These are phyloP conservation scores for Fusarium tjaetaba DNA, from an alignment of 2,329 filamentous ascomycete genomes.

Conservation along the genomic window DNA sequence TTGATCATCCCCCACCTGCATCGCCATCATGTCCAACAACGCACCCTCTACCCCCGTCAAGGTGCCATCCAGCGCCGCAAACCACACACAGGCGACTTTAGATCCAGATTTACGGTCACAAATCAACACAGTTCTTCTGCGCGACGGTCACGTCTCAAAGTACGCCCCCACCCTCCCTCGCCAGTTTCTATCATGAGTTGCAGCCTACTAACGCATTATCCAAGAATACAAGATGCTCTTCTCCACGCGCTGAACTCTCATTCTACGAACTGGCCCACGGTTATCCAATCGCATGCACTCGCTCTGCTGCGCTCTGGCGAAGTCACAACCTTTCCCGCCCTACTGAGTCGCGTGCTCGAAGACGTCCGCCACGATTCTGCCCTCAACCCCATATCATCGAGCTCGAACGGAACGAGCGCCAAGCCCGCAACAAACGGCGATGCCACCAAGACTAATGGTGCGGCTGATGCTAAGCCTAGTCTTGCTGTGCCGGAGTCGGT, in stretches of 20 bases:
- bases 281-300: slow-evolving; percentile 68
- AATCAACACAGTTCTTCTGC: slow-evolving; percentile 67
- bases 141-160: slow-evolving; percentile 69
- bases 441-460: slow-evolving; percentile 42
- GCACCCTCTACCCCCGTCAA: slow-evolving; percentile 66
- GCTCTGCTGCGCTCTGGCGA: slow-evolving; percentile 69
- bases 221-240: slow-evolving; percentile 69
- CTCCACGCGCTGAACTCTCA: slow-evolving; percentile 70
- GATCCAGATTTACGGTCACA: slow-evolving; percentile 71
- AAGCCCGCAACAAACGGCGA: slow-evolving; percentile 49
- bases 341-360: slow-evolving; percentile 68
- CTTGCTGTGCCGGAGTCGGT: slow-evolving; percentile 68
- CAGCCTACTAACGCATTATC: slow-evolving; percentile 3
- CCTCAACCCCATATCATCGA: slow-evolving; percentile 40
- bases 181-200: not conserved
- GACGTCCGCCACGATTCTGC: slow-evolving; percentile 65
- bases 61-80: slow-evolving; percentile 67
- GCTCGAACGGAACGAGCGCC: slow-evolving; percentile 44
- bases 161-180: slow-evolving; percentile 46
- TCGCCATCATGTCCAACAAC: slow-evolving; percentile 56
- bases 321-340: slow-evolving; percentile 67
- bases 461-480: slow-evolving; percentile 44
- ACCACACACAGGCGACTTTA: slow-evolving; percentile 68
- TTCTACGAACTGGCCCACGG: slow-evolving; percentile 69
- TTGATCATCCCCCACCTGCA: not conserved